Percentiles rank a stretch among this genome's conserved stretches.
phyloP scores from a whole-genome alignment of 148 eudicot species.

The Arctostaphylos glauca region DNA sequence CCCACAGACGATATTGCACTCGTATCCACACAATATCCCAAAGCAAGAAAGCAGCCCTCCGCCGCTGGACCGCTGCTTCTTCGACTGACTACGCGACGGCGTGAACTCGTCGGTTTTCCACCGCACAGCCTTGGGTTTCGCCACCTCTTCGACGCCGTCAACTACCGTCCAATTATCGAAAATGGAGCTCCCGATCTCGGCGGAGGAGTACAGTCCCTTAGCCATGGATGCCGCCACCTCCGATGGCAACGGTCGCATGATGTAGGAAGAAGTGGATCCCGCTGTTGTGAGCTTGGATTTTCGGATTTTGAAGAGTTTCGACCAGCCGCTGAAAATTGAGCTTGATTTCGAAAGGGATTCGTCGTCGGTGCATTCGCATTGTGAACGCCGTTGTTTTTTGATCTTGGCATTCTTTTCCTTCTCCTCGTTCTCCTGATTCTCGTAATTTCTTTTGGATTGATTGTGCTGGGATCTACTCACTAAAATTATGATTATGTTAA shows the following conservation, averaged over 20 bases:
- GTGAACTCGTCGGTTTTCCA: background rate
- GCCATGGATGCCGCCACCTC: conserved; percentile 15
- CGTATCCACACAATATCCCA: conserved; percentile 25
- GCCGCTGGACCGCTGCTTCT: conserved; percentile 7
- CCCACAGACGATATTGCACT: conserved; percentile 31
- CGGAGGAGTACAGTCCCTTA: conserved; percentile 2
- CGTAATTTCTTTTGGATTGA: background rate
- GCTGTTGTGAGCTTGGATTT: background rate
- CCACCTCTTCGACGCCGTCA: background rate
- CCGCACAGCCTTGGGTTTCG: background rate
- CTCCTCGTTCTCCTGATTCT: background rate
- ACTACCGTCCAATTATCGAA: conserved; percentile 19
- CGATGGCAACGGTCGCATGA: conserved; percentile 10
- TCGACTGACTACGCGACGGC: background rate
- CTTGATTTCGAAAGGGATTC: background rate
- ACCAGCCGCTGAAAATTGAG: background rate
- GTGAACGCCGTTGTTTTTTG: background rate
- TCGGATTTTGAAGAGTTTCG: background rate
- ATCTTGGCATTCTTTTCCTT: background rate
- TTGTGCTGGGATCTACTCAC: background rate
- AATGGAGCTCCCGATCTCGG: conserved; percentile 12
- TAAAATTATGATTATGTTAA: background rate
- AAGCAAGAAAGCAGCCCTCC: conserved; percentile 33
- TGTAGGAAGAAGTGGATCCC: background rate
- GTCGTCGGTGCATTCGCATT: conserved; percentile 5